A percentile compares a stretch with the other conserved stretches of the same genome.
These are phyloP conservation scores for Hypoxylon sp. DNA, from an alignment of 2,329 filamentous ascomycete genomes.

Conservation along the genomic window DNA sequence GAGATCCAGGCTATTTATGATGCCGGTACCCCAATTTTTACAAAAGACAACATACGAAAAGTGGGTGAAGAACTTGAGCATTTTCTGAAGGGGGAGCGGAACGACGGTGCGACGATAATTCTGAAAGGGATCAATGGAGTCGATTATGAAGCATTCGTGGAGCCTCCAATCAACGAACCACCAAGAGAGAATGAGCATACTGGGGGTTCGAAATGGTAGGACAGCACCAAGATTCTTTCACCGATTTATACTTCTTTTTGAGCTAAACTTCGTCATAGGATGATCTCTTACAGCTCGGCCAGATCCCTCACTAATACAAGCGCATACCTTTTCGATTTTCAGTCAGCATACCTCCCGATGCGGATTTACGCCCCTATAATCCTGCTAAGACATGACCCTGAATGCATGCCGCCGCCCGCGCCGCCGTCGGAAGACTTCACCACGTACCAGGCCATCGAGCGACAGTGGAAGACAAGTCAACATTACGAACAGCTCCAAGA, in stretches of 20 bases:
- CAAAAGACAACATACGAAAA: conserved; percentile 28
- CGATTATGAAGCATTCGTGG: conserved; percentile 19
- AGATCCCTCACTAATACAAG: conserved; percentile 28
- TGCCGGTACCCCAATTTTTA: conserved; percentile 18
- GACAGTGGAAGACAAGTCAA: conserved; percentile 41
- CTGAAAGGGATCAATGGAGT: conserved; percentile 25
- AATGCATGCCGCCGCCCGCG: conserved; percentile 16
- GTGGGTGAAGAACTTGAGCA: conserved; percentile 17
- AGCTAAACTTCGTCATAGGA: conserved; percentile 28
- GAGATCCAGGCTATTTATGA: conserved; percentile 28
- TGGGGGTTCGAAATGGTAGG: conserved; percentile 38
- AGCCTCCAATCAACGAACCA: background rate
- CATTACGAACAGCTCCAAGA: conserved; percentile 40
- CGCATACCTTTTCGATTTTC: conserved; percentile 13
- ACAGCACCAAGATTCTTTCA: conserved; percentile 11
- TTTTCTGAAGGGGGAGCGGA: conserved; percentile 19
- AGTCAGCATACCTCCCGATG: conserved; percentile 44
- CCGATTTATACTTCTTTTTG: conserved; percentile 2
- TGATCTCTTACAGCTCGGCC: conserved; percentile 37
- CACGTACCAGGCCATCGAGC: conserved; percentile 25
- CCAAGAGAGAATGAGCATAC: conserved; percentile 1
- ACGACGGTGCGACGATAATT: conserved; percentile 12
- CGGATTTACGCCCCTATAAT: conserved; percentile 34
- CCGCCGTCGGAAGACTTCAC: conserved; percentile 36
- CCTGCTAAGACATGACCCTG: conserved; percentile 2